phyloP scores from a whole-genome alignment of 306 rosid genomes.

The Vigna radiata region DNA sequence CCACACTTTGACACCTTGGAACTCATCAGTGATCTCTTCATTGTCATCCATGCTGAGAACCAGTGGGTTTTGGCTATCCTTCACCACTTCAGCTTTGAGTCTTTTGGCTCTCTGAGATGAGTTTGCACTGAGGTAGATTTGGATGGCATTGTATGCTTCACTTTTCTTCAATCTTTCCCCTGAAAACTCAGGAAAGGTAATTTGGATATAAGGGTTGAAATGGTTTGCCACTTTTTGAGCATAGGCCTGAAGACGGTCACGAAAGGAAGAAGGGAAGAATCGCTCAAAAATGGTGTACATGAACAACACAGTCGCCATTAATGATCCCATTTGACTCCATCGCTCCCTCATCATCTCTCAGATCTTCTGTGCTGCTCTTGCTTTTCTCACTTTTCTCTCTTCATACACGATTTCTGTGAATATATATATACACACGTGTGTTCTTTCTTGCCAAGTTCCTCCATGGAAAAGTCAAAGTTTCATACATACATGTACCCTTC shows the following conservation, averaged over 20 bases:
- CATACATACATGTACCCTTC: too few species aligned
- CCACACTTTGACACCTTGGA: conserved; percentile 51
- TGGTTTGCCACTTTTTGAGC: conserved; percentile 9
- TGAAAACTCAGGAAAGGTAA: conserved; percentile 54
- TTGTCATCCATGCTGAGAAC: conserved; percentile 61
- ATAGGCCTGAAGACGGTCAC: conserved; percentile 25
- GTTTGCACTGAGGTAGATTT: conserved; percentile 49
- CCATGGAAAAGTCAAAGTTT: too few species aligned
- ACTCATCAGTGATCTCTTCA: conserved; percentile 60
- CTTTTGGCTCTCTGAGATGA: conserved; percentile 52
- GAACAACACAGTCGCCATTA: conserved; percentile 50
- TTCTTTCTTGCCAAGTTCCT: too few species aligned
- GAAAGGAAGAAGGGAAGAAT: conserved; percentile 47
- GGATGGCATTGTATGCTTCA: conserved; percentile 52
- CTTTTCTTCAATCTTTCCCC: conserved; percentile 40
- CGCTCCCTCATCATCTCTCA: conserved; percentile 29
- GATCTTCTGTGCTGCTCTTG: background rate
- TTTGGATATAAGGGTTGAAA: conserved; percentile 58
- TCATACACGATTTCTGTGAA: background rate
- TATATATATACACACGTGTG: too few species aligned
- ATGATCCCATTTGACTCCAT: conserved; percentile 51
- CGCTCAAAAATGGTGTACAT: conserved; percentile 42
- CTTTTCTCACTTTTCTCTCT: background rate
- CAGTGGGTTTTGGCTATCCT: conserved; percentile 47
- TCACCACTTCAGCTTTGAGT: conserved; percentile 59